Percentiles rank a stretch among this genome's conserved stretches.
Evolutionary conservation across 805 yeast species (phyloP).

Genomic region (Yarrowia porcina): DNA sequence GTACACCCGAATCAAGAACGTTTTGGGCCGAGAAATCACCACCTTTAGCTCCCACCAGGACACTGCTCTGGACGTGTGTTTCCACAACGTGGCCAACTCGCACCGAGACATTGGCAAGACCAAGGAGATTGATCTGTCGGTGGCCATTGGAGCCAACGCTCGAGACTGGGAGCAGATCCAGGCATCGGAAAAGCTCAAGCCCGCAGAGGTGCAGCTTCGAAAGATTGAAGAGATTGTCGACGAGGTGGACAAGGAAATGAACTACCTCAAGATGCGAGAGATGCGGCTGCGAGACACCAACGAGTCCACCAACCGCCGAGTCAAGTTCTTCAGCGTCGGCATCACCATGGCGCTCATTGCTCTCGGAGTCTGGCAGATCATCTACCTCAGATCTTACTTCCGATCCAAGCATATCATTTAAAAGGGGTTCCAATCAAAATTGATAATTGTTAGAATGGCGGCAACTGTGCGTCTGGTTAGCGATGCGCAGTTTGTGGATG

Average conservation of each 20-base stretch:
- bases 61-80: conserved; percentile 88
- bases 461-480: not conserved
- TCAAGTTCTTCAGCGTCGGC: conserved; percentile 75
- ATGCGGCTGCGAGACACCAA: conserved; percentile 93
- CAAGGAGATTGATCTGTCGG: conserved; percentile 82
- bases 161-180: conserved; percentile 97
- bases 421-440: not conserved
- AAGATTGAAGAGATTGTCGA: conserved; percentile 80
- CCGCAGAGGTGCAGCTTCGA: conserved; percentile 85
- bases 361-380: conserved; percentile 89
- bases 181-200: conserved; percentile 88
- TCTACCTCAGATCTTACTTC: conserved; percentile 89
- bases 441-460: not conserved
- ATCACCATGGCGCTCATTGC: conserved; percentile 66
- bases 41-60: conserved; percentile 82
- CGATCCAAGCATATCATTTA: conserved; percentile 44
- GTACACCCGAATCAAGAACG: conserved; percentile 70
- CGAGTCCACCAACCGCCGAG: conserved; percentile 92
- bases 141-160: conserved; percentile 94
- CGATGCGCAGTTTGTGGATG: no score
- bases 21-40: conserved; percentile 66
- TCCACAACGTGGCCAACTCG: conserved; percentile 53
- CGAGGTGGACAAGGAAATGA: conserved; percentile 76
- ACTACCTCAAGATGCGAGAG: conserved; percentile 82
- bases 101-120: conserved; percentile 43